Conservation (phyloP, 306 rosid genomes). For the Dicorynia guianensis region DNA sequence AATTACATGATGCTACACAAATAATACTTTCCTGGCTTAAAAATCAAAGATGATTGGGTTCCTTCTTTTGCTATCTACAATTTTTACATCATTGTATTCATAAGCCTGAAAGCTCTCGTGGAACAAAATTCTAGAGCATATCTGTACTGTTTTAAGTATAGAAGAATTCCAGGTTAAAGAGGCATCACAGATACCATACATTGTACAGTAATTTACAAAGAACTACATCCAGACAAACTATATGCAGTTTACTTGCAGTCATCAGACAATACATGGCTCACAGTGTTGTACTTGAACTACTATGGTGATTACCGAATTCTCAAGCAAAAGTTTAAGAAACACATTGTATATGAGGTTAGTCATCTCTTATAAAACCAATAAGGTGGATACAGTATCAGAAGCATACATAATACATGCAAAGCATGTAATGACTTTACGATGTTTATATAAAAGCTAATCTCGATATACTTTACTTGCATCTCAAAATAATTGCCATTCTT, state of each 20-base stretch:
- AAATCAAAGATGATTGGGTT: not conserved
- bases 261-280: slow-evolving; percentile 18
- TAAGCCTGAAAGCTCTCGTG: not conserved
- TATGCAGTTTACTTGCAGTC: slow-evolving; percentile 10
- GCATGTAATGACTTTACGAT: not conserved
- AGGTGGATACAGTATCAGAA: slow-evolving; percentile 11
- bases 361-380: not conserved
- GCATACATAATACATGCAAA: not conserved
- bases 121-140: not conserved
- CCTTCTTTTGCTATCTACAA: not conserved
- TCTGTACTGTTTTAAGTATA: not conserved
- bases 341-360: slow-evolving; percentile 16
- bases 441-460: not conserved
- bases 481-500: not conserved
- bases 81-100: not conserved
- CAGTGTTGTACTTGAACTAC: not conserved
- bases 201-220: not conserved
- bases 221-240: slow-evolving; percentile 8
- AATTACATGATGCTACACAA: too few relatives aligned
- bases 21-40: too few relatives aligned
- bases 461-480: not conserved
- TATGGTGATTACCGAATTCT: not conserved
- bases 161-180: slow-evolving; percentile 1
- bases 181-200: not conserved
- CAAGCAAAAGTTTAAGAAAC: not conserved